Evolutionary conservation across 345 rosid species (phyloP).

Genomic region (Raphanus sativus): DNA sequence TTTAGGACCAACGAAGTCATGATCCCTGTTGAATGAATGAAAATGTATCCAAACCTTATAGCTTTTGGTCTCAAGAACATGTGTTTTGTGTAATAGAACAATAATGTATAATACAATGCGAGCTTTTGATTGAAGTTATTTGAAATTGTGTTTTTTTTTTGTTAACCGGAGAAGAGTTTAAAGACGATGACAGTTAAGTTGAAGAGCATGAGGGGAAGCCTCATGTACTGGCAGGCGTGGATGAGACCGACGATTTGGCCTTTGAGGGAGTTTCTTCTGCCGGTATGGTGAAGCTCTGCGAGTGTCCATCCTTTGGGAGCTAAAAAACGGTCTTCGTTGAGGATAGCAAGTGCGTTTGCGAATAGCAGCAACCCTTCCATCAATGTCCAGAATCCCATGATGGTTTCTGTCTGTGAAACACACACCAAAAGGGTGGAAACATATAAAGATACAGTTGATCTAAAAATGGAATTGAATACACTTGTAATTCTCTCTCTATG

Average conservation of each 20-base stretch:
- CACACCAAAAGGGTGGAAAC: not conserved
- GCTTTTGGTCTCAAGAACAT: constrained; percentile 17
- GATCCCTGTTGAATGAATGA: constrained; percentile 65
- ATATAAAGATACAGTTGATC: not conserved
- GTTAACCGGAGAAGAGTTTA: constrained; percentile 39
- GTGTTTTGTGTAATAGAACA: not conserved
- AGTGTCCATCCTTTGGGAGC: constrained; percentile 60
- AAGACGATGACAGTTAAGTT: constrained; percentile 34
- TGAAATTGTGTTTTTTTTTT: not conserved
- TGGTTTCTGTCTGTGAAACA: constrained; percentile 2
- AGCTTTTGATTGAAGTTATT: not conserved
- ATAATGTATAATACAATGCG: constrained; percentile 16
- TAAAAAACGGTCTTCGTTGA: constrained; percentile 58
- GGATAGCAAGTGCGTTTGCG: constrained; percentile 57
- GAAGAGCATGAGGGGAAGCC: constrained; percentile 43
- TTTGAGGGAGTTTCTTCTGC: constrained; percentile 41
- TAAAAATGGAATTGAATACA: not conserved
- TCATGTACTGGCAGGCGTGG: constrained; percentile 41
- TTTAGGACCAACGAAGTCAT: constrained; percentile 78
- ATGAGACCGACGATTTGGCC: constrained; percentile 45
- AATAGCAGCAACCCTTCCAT: constrained; percentile 50
- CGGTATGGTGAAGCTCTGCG: constrained; percentile 45
- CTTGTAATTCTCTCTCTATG: not conserved
- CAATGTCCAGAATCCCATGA: constrained; percentile 55
- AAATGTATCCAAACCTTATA: not conserved